Conservation (phyloP, 1,284 basidiomycete genomes). For the Peniophora sp. region DNA sequence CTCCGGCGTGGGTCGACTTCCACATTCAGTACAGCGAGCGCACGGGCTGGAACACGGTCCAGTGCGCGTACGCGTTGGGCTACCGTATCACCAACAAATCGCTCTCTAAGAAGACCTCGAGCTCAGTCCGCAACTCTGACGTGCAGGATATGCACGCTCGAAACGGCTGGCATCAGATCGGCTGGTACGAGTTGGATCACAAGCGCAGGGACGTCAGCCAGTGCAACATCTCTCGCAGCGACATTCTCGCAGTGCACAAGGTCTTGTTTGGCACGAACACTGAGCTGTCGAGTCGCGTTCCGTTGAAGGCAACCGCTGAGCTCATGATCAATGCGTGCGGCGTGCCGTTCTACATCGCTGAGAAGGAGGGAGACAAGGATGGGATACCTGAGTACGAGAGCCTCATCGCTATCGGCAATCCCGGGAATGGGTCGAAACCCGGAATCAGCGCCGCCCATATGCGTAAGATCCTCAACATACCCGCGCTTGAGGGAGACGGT, state of each 20-base stretch:
- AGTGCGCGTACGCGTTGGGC: background rate
- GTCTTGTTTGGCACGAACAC: background rate
- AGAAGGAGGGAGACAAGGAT: background rate
- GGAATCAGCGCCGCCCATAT: background rate
- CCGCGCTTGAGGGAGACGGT: background rate
- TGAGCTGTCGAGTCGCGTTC: background rate
- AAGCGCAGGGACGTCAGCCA: background rate
- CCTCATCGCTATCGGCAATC: background rate
- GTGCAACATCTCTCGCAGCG: background rate
- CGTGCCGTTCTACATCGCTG: constrained; percentile 1
- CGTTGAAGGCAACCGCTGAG: background rate
- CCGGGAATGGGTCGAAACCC: background rate
- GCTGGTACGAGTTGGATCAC: constrained; percentile 1
- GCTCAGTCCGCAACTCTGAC: too few species aligned
- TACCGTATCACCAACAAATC: background rate
- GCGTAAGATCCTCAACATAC: background rate
- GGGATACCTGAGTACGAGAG: background rate
- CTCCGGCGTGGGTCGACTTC: constrained; percentile 1
- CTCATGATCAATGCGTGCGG: background rate
- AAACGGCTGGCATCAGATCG: background rate
- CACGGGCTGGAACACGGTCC: background rate
- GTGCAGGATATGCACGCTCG: too few species aligned
- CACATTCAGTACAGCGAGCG: background rate
- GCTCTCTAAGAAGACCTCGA: background rate
- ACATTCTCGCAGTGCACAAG: background rate